These are phyloP conservation scores for Nigrospora sphaerica DNA, from an alignment of 2,329 filamentous ascomycete species.

Conservation along the genomic window DNA sequence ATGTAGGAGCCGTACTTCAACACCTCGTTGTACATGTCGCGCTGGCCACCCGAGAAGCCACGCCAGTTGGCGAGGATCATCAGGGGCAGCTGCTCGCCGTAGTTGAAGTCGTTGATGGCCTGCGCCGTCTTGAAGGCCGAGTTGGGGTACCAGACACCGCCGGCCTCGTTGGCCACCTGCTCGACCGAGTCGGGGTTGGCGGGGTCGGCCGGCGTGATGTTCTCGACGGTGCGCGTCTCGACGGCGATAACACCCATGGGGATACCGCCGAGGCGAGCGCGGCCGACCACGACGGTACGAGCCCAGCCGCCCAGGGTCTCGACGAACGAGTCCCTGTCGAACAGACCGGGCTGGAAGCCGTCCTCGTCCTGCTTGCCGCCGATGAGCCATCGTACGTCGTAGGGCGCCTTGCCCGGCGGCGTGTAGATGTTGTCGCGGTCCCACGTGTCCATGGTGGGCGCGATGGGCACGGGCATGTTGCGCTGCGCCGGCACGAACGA, in stretches of 20 bases:
- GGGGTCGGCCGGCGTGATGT: constrained; percentile 90
- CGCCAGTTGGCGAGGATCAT: constrained; percentile 99
- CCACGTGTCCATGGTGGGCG: constrained; percentile 78
- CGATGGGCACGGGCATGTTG: constrained; percentile 86
- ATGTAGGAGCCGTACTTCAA: constrained; percentile 99
- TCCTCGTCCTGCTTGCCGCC: constrained; percentile 77
- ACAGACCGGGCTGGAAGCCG: constrained; percentile 83
- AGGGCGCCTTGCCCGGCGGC: constrained; percentile 73
- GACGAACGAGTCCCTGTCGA: constrained; percentile 94
- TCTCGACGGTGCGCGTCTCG: constrained; percentile 93
- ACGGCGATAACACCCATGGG: constrained; percentile 98
- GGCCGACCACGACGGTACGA: constrained; percentile 90
- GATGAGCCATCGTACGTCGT: constrained; percentile 94
- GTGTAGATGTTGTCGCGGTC: constrained; percentile 87
- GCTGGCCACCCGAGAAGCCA: constrained; percentile 98
- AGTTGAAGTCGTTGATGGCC: constrained; percentile 98
- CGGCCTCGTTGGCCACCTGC: constrained; percentile 88
- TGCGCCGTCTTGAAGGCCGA: constrained; percentile 99
- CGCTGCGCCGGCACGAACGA: constrained; percentile 96
- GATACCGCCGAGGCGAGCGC: constrained; percentile 92
- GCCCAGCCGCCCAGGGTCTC: constrained; percentile 97
- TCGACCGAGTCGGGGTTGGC: constrained; percentile 98
- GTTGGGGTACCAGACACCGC: constrained; percentile 99
- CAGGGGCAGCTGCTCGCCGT: constrained; percentile 92
- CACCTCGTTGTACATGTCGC: constrained; percentile 99